phyloP scores from a whole-genome alignment of 1,284 basidiomycete genomes.

The Fistulinella cinereoalba region DNA sequence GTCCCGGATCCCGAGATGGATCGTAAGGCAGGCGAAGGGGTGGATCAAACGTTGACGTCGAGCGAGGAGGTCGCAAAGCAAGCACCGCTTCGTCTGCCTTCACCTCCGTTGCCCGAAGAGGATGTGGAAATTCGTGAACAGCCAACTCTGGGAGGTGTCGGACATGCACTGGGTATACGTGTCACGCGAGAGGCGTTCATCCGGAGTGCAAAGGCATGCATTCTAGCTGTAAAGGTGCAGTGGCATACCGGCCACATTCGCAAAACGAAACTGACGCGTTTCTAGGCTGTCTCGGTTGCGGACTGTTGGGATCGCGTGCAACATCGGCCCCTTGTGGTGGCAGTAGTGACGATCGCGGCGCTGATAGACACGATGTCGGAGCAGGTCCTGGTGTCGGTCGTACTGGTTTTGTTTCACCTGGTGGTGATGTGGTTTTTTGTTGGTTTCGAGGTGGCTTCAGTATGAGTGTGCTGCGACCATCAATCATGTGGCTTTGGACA shows the following conservation, averaged over 20 bases:
- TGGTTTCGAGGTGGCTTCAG: not conserved
- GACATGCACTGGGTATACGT: constrained; percentile 8
- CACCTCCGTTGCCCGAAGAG: constrained; percentile 5
- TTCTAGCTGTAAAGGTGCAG: constrained; percentile 51
- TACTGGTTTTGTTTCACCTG: constrained; percentile 41
- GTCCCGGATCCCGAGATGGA: constrained; percentile 7
- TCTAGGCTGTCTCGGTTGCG: constrained; percentile 27
- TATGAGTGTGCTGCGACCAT: not conserved
- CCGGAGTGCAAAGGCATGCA: constrained; percentile 38
- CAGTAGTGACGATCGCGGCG: constrained; percentile 37
- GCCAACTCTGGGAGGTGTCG: constrained; percentile 8
- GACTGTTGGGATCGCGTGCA: constrained; percentile 20
- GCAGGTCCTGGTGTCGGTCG: constrained; percentile 34
- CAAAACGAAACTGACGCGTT: constrained; percentile 29
- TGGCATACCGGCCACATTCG: constrained; percentile 1
- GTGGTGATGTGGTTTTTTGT: constrained; percentile 23
- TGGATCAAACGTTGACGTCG: too few relatives aligned
- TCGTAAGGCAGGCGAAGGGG: constrained; percentile 1
- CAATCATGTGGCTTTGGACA: constrained; percentile 21
- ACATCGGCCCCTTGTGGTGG: constrained; percentile 32
- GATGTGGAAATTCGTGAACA: not conserved
- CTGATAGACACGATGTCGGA: constrained; percentile 48
- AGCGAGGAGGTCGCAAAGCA: constrained; percentile 13
- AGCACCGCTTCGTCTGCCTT: constrained; percentile 13
- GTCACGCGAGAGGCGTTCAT: constrained; percentile 21